Evolutionary conservation across 371 early-diverging fungal genomes (phyloP), one percentile per base, ranked within the genome.

Genomic region (Nematocida sp.): DNA sequence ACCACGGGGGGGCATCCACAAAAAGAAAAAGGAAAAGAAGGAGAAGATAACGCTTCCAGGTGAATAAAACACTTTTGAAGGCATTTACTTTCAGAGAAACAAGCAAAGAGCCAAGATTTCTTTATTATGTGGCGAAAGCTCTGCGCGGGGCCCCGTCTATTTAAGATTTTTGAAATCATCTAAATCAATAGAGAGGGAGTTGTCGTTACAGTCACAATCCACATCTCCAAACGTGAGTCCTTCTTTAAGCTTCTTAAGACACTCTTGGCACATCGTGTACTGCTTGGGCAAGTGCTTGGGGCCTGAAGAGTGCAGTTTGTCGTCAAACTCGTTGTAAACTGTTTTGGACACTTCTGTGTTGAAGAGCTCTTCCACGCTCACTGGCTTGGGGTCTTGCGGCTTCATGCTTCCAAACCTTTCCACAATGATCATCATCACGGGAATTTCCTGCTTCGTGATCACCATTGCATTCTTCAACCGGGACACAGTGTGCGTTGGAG

Each of bases 281-380:
- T 50, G 34, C 32, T 78, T 58, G 8, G 19, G 15, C 8, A 34
- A 13, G 29, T 19, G 19, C 11, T 23, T 23, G n/a, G 13, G 8
- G 41, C 46, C 49, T 23, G n/a, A n/a, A n/a, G n/a, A n/a, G n/a
- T 63, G 49, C 2, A 77, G 63, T 13, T 67, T 15, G 40, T 67
- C 70, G 50, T 67, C 77, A 37, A 67, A 63, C 34, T 60, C 62
- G 52, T 58, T 77, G 37, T 60, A 52, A 32, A 21, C 32, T 34
- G 50, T 25, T 11, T 27, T 31, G 2, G 65, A 37, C 32, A 15
- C 43, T 3, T 32, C 27, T 40, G 25, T 15, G 17, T 51, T 36
- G 4, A 62, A 7, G 2, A 67, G 2, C 8, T 63, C 13, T 27
- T 41, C 29, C 21, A 60, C 3, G 3, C 58, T 34, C n/a, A 2